Base-by-base conservation (phyloP, 176 grass and related monocot species). In the Carex cristatella region DNA sequence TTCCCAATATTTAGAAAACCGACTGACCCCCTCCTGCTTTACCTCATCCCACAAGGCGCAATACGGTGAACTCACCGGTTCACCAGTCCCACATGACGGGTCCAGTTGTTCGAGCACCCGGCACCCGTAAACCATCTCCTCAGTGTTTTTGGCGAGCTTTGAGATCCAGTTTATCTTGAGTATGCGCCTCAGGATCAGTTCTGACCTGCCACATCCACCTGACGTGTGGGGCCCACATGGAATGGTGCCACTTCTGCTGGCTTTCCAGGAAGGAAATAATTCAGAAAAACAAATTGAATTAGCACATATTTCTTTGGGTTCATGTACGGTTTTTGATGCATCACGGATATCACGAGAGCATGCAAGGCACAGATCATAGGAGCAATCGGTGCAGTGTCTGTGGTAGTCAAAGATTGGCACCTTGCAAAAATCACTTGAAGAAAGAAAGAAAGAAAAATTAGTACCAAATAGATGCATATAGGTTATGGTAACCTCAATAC, bases 121-220 rank as follows among this genome's bases (percentile, higher is more conserved):
- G 85, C 96, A 98, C 56, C 96, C 93, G 76, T 81, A 89, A 66
- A 98, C 93, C 87, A 98, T 95, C 89, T 98, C 96, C 76, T 98
- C 93, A 30, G 96, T 89, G 81, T 83, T 75, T 90, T 95, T 98
- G 28, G 90, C 89, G 82, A 98, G 91, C 63, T 98, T 98, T 77
- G 88, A 84, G 58, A 98, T 92, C 96, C 96, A 98, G 79, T 98
- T 95, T 74, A 98, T 95, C 90, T 98, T 98, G 46, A 98, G 93
- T 92, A 98, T 87, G n/a, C 96, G 87, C 46, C 96, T 89, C 83
- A 98, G 91, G 63, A 94, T 80, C 83, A 99, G 83, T 71, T 99
- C 91, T 69, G 93, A 94, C 77, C 85, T 92, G 32, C 93, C 93
- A 79, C 96, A 99, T 56, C 96, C 96, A 81, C 89, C 88, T 67